A percentile compares a stretch with the other conserved stretches of the same genome.
Evolutionary conservation across 129 eudicot species (phyloP).

Genomic region (Tanacetum coccineum): DNA sequence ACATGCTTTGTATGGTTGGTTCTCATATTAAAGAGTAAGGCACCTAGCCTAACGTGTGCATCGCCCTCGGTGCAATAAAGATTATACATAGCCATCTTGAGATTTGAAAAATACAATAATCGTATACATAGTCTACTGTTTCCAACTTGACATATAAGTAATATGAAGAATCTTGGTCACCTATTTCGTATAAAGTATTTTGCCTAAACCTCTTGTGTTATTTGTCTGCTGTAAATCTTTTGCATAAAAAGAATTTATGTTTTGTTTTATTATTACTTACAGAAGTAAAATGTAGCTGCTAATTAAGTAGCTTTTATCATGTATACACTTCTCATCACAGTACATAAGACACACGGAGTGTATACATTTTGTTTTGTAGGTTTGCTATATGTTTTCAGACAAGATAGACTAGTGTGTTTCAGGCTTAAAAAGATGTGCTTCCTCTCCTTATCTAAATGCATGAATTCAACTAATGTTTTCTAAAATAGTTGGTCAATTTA

Average conservation of each 20-base stretch:
- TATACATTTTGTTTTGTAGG: neutral
- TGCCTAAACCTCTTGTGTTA: neutral
- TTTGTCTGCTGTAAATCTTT: neutral
- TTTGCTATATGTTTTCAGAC: neutral
- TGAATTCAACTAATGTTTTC: too few relatives aligned
- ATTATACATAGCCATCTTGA: slow-evolving; percentile 7
- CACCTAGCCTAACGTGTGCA: slow-evolving; percentile 43
- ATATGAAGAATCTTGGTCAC: neutral
- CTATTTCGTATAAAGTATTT: neutral
- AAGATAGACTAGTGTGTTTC: neutral
- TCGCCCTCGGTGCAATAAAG: neutral
- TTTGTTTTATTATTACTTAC: neutral
- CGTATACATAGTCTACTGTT: neutral
- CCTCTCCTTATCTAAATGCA: neutral
- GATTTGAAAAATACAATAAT: neutral
- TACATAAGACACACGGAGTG: neutral
- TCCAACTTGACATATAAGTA: neutral
- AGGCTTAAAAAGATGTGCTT: neutral
- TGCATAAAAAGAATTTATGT: neutral
- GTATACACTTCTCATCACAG: slow-evolving; percentile 1
- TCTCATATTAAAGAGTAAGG: slow-evolving; percentile 43
- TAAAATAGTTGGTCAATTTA: neutral
- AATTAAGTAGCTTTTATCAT: slow-evolving; percentile 12
- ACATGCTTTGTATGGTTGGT: slow-evolving; percentile 4
- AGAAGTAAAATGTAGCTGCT: slow-evolving; percentile 12